Evolutionary conservation across 805 yeast species (phyloP).

Genomic region (Maudiozyma bulderi): DNA sequence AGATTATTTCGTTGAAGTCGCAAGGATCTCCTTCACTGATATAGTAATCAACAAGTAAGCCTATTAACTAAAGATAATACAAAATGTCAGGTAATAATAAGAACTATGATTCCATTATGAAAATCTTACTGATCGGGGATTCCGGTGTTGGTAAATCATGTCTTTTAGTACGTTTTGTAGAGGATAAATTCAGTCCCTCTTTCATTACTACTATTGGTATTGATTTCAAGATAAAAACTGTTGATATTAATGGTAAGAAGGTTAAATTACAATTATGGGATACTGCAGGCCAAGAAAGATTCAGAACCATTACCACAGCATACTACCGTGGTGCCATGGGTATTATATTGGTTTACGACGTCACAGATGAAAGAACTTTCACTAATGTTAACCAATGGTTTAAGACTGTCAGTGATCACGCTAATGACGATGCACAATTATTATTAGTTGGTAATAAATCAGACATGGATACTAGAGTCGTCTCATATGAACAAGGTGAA

Average conservation of each 20-base stretch:
- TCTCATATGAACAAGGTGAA: constrained; percentile 84
- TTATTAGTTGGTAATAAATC: constrained; percentile 93
- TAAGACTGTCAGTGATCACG: constrained; percentile 91
- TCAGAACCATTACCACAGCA: constrained; percentile 89
- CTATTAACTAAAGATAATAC: neutral
- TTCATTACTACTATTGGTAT: constrained; percentile 97
- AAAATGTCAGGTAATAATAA: constrained; percentile 27
- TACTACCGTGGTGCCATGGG: constrained; percentile 89
- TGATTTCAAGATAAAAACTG: constrained; percentile 94
- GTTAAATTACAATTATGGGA: constrained; percentile 96
- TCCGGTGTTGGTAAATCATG: constrained; percentile 89
- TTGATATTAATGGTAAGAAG: constrained; percentile 84
- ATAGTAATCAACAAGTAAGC: no score
- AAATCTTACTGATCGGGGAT: constrained; percentile 87
- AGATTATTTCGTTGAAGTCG: no score
- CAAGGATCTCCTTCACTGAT: no score
- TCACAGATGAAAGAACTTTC: constrained; percentile 83
- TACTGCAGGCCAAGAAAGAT: constrained; percentile 95
- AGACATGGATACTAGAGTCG: constrained; percentile 83
- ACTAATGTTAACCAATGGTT: constrained; percentile 91
- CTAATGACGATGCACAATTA: constrained; percentile 90
- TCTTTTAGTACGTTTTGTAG: constrained; percentile 83
- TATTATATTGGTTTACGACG: constrained; percentile 74
- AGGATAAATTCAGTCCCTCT: constrained; percentile 91
- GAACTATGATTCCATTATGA: constrained; percentile 77